Conservation (phyloP, 2,329 filamentous ascomycete species). For the Alternaria sp. region DNA sequence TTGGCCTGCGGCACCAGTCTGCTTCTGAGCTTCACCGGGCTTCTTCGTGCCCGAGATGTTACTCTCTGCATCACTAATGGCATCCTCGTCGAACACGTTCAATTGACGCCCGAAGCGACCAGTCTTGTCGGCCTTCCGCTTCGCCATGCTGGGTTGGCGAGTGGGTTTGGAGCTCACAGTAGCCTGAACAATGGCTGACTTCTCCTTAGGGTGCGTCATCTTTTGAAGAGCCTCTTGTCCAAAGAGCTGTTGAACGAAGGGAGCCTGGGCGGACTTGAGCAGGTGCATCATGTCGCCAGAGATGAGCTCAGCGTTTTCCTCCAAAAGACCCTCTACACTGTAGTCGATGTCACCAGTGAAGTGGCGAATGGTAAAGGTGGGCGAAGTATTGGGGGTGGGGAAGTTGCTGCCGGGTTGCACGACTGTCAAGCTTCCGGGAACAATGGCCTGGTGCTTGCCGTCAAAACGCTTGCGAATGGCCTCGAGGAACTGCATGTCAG, state of each 20-base stretch:
- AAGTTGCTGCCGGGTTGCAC: conserved; percentile 89
- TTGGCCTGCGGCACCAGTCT: conserved; percentile 90
- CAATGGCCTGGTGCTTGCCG: conserved; percentile 89
- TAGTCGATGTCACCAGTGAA: conserved; percentile 98
- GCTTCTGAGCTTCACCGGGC: conserved; percentile 49
- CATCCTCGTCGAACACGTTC: conserved; percentile 55
- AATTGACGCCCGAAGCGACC: conserved; percentile 53
- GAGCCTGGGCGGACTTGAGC: conserved; percentile 83
- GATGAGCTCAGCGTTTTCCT: conserved; percentile 96
- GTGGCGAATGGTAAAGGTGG: conserved; percentile 89
- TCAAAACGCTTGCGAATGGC: conserved; percentile 92
- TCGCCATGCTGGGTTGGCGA: conserved; percentile 90
- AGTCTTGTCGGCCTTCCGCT: conserved; percentile 69
- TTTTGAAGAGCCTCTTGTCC: conserved; percentile 95
- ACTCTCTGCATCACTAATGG: conserved; percentile 51
- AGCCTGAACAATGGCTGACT: conserved; percentile 89
- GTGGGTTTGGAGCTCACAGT: conserved; percentile 95
- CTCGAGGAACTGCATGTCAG: conserved; percentile 88
- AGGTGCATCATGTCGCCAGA: conserved; percentile 96
- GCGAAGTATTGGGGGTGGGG: conserved; percentile 77
- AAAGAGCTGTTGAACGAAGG: conserved; percentile 88
- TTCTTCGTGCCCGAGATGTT: conserved; percentile 52
- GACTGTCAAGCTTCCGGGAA: conserved; percentile 75
- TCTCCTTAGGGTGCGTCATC: conserved; percentile 90
- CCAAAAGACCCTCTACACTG: conserved; percentile 81